Conservation (phyloP, 768 basidiomycete genomes). For the Hygrocybe punicea region DNA sequence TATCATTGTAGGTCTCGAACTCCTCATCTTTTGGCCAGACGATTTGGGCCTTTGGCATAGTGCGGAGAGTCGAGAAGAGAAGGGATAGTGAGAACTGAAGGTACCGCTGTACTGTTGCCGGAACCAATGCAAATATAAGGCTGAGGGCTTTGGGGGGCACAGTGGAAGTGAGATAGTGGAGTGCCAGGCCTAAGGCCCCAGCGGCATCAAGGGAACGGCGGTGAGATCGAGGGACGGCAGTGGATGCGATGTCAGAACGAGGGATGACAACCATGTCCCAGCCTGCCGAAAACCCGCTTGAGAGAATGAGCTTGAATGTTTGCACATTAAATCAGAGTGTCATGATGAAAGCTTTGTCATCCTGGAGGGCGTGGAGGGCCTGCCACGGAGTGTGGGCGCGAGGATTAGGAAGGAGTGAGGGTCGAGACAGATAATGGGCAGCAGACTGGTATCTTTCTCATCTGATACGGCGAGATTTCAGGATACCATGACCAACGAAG, state of each 20-base stretch:
- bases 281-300: conserved; percentile 28
- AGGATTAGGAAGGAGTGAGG: conserved; percentile 35
- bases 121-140: conserved; percentile 46
- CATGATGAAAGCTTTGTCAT: conserved; percentile 42
- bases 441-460: no score
- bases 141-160: conserved; percentile 40
- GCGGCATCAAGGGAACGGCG: conserved; percentile 37
- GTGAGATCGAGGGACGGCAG: conserved; percentile 23
- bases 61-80: conserved; percentile 27
- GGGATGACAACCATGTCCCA: conserved; percentile 32
- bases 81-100: conserved; percentile 32
- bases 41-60: conserved; percentile 30
- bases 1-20: conserved; percentile 22
- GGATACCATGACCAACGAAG: no score
- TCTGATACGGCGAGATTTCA: no score
- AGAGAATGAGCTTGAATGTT: conserved; percentile 36
- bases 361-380: conserved; percentile 25
- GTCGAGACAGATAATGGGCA: conserved; percentile 26
- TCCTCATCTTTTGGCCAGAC: conserved; percentile 27
- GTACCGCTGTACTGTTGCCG: conserved; percentile 36
- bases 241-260: conserved; percentile 21
- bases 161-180: conserved; percentile 44
- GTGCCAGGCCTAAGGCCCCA: conserved; percentile 40
- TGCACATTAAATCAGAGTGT: conserved; percentile 42
- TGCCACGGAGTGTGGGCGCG: conserved; percentile 37